Base-by-base conservation (phyloP, 352 stramenopile species). In the Phytophthora sansomeana region DNA sequence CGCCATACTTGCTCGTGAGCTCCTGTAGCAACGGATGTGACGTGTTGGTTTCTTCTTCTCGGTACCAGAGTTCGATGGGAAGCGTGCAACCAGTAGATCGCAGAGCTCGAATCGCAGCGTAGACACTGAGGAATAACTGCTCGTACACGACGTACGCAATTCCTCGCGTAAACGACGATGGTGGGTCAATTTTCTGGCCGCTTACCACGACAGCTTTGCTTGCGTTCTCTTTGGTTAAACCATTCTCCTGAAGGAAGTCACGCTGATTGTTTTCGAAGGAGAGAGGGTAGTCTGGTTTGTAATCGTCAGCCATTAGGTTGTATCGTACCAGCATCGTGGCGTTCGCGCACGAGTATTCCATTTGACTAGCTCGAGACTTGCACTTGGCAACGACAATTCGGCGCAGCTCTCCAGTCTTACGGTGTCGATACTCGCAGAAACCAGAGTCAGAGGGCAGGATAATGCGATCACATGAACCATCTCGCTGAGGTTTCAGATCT, bases 1-100 rank as follows among this genome's bases (percentile, higher is more conserved):
- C 73, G 35, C 71, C 79, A 54, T 87, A 77, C 19, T 85, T 64
- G 8, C 24, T 47, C 4, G 61, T 60, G 17, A 94, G 69, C 7
- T 74, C 58, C 41, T 69, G 62, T 2, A 93, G 46, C 2, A 93
- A 49, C 8, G 83, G 75, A 24, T 93, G 72, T 4, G 55, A 68
- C 16, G 63, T 74, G 50, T 86, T 77, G 29, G 69, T 84, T 62
- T 90, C 78, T 17, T 68, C 62, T 41, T 72, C 38, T 44, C 62
- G 72, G 52, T 89, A 93, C 80, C 84, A 93, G 8, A 95, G 49
- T 54, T 95, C 85, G 26, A 95, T 71, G 0, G 85, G 83, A 11
- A 95, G 62, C 16, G 42, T 76, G 51, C 77, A 92, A 3, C 78
- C 75, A 16, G 72, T 67, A 19, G 67, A 62, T 4, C 78, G 69